phyloP scores from a whole-genome alignment of 106 monocot species.

The Ottelia alismoides region DNA sequence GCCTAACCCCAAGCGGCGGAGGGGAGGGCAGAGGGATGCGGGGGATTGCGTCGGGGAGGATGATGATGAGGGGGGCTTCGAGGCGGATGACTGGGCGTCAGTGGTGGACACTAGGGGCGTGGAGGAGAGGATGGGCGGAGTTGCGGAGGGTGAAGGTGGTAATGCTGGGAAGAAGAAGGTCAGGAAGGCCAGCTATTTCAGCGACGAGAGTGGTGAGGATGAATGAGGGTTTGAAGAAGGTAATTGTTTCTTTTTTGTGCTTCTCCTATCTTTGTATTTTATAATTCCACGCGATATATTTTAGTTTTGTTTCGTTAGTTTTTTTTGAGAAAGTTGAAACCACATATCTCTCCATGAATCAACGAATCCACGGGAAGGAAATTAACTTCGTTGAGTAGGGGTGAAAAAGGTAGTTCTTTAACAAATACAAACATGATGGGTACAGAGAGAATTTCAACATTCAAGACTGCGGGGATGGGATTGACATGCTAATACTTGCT shows the following conservation, averaged over 20 bases:
- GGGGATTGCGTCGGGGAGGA: slow-evolving; percentile 9
- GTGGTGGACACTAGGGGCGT: slow-evolving; percentile 68
- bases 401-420: too few relatives aligned
- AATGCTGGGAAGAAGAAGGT: slow-evolving; percentile 15
- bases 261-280: too few relatives aligned
- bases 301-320: too few relatives aligned
- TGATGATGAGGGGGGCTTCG: slow-evolving; percentile 27
- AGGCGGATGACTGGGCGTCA: slow-evolving; percentile 85
- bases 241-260: neutral
- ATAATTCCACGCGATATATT: too few relatives aligned
- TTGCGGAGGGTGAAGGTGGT: slow-evolving; percentile 3
- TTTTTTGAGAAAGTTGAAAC: too few relatives aligned
- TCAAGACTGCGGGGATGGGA: too few relatives aligned
- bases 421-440: too few relatives aligned
- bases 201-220: slow-evolving; percentile 92
- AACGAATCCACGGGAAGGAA: too few relatives aligned
- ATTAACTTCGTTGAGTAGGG: too few relatives aligned
- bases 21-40: slow-evolving; percentile 2
- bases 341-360: too few relatives aligned
- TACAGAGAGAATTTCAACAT: too few relatives aligned
- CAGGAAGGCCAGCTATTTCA: slow-evolving; percentile 81
- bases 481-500: too few relatives aligned
- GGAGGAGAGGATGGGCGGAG: slow-evolving; percentile 42
- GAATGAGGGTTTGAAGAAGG: slow-evolving; percentile 28
- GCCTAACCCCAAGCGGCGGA: slow-evolving; percentile 43